Evolutionary conservation across 768 basidiomycete genomes (phyloP).

Genomic region (Postia placenta): DNA sequence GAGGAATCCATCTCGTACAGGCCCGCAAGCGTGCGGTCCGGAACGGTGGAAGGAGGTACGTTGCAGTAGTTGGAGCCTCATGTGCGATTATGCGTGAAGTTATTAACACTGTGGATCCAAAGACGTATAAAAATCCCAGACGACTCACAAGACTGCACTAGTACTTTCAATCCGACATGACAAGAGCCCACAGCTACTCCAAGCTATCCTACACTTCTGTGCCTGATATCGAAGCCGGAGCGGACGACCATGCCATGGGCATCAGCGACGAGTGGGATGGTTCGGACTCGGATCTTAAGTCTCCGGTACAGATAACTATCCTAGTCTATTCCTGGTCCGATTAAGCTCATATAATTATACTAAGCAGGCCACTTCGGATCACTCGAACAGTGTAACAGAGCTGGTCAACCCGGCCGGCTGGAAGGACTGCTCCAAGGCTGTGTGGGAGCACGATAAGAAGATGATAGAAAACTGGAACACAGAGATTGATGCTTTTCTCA

Average conservation of each 20-base stretch:
- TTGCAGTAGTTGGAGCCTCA: not conserved
- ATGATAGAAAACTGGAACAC: constrained; percentile 17
- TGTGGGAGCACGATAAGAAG: constrained; percentile 14
- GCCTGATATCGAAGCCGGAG: too few species aligned
- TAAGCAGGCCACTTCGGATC: not conserved
- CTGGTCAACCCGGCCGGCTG: not conserved
- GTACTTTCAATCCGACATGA: too few species aligned
- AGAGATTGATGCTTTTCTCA: constrained; percentile 17
- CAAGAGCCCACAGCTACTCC: too few species aligned
- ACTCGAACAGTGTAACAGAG: too few species aligned
- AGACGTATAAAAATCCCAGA: not conserved
- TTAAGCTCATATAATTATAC: not conserved
- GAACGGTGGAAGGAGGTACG: not conserved
- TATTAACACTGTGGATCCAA: not conserved
- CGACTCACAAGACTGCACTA: too few species aligned
- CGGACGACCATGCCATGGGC: too few species aligned
- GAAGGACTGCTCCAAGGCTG: constrained; percentile 4
- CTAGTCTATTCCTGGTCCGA: not conserved
- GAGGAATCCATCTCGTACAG: not conserved
- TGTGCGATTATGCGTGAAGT: not conserved
- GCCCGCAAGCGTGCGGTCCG: not conserved
- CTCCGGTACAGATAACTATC: not conserved
- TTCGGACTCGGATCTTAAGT: not conserved
- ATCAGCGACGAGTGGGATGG: not conserved
- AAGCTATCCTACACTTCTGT: too few species aligned